A percentile compares a stretch with the other conserved stretches of the same genome.
phyloP scores from a whole-genome alignment of 768 basidiomycete species.

The Russula dissimulans region DNA sequence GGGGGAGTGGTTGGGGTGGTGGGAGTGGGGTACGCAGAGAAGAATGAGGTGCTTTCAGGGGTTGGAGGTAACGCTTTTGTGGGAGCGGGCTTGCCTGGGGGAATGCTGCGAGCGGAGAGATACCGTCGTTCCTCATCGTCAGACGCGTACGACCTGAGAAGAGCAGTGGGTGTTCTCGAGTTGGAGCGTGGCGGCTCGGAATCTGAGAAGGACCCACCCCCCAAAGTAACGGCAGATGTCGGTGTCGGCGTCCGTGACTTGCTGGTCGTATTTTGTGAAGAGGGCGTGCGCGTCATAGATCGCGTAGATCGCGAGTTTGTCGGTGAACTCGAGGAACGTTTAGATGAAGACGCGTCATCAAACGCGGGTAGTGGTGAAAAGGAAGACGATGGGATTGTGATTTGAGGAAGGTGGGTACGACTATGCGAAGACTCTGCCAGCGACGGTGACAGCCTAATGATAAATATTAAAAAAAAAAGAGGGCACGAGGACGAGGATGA shows the following conservation, averaged over 20 bases:
- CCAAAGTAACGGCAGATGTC: conserved; percentile 3
- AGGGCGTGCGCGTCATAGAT: conserved; percentile 3
- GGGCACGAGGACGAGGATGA: neutral
- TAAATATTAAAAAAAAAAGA: too few species aligned
- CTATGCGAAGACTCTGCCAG: neutral
- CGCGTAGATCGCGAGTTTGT: conserved; percentile 5
- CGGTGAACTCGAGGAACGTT: conserved; percentile 12
- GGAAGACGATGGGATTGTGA: conserved; percentile 4
- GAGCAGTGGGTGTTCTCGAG: neutral
- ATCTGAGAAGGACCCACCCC: conserved; percentile 13
- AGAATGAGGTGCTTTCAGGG: neutral
- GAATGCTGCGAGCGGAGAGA: conserved; percentile 11
- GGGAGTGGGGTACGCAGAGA: neutral
- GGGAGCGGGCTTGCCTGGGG: conserved; percentile 15
- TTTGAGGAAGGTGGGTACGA: neutral
- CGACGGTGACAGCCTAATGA: neutral
- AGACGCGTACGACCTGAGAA: conserved; percentile 12
- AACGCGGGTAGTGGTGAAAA: conserved; percentile 1
- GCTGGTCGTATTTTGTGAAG: neutral
- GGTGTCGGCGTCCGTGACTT: conserved; percentile 17
- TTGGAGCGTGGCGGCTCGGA: conserved; percentile 10
- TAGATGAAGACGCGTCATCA: conserved; percentile 11
- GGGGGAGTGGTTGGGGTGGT: conserved; percentile 1
- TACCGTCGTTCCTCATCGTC: conserved; percentile 14
- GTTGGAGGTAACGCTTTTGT: conserved; percentile 14